Evolutionary conservation across 768 basidiomycete species (phyloP), one percentile per base, ranked within the genome.

Genomic region (Tricholoma bakamatsutake): DNA sequence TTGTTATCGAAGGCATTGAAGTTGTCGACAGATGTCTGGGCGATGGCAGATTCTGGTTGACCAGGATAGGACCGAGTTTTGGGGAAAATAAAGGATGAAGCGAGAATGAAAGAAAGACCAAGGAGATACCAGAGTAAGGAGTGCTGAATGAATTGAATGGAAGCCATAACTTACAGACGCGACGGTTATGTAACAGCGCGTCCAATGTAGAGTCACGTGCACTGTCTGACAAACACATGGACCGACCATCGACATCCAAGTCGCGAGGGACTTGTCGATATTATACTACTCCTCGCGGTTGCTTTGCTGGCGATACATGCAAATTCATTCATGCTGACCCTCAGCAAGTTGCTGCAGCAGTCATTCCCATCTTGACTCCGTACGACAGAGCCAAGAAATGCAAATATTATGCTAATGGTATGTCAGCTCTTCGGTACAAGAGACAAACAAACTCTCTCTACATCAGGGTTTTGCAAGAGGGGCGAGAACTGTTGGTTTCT

Each of bases 401-500:
- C 73, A 76, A 66, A 54, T 88, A 77, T 71, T 90, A 80, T 55
- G 78, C 77, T 4, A 71, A 76, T 49, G 86, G 87, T 82, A 53
- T n/a, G 72, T 61, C 7, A 27, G 50, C 21, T 34, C 34, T 11
- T 45, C 1, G 42, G 12, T 43, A 46, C 43, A 24, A 42, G 9
- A 35, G 34, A 21, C 27, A 52, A 31, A 3, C 2, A 30, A 5
- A 15, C 54, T 52, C 50, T 49, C 53, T 30, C 57, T 24, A 9
- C 28, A 21, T 27, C 47, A 88, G 90, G 90, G 0, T 88, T 79
- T 66, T 92, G 90, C 64, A 82, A 77, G 59, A 74, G 80, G 31
- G 89, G 87, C 11, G 81, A 81, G 45, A 67, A 71, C 33, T 93
- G 90, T 66, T 91, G 90, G 90, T 93, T 90, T 69, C 66, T 72